Base-by-base conservation (phyloP, 1,284 basidiomycete species). In the Sporisorium exsertum region DNA sequence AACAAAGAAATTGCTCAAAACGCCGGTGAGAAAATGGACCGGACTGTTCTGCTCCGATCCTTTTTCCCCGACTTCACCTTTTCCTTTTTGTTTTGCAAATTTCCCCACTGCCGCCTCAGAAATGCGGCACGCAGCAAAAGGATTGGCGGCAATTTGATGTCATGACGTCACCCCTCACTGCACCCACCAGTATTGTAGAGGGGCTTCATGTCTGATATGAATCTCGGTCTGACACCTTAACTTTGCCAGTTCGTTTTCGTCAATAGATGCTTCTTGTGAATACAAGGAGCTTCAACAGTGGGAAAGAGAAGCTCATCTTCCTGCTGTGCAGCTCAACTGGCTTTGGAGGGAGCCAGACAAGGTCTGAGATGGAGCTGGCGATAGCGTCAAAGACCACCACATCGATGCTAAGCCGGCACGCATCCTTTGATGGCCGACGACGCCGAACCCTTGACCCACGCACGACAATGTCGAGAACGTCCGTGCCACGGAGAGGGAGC, bases 81-180 rank as follows among this genome's bases (percentile, higher is more conserved):
- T n/a, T n/a, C n/a, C n/a, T n/a, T n/a, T n/a, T n/a, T n/a, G n/a
- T n/a, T n/a, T n/a, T n/a, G n/a, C 7, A 4, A 40, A 40, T n/a
- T 18, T 40, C 18, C 37, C 18, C 2, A 5, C 37, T 2, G 5
- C 37, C 37, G 37, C 37, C 37, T 8, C n/a, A 5, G 18, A 40
- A 40, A 40, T 40, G 37, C 37, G 37, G 4, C 37, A n/a, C 18
- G 37, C 37, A 40, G 37, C 15, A n/a, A n/a, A 40, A n/a, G 3
- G n/a, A 40, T 5, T 57, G 46, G 51, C 55, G 56, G 63, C 56
- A 45, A 47, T 37, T 49, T 58, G n/a, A 22, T 54, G 51, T 64
- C 63, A 58, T 64, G 63, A 64, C 56, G 63, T 64, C 51, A 64
- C 43, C 24, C 16, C n/a, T n/a, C 37, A 40, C 37, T 6, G 5